Evolutionary conservation across 225 moss, liverwort and hornwort species (phyloP).

Genomic region (Polytrichum commune): DNA sequence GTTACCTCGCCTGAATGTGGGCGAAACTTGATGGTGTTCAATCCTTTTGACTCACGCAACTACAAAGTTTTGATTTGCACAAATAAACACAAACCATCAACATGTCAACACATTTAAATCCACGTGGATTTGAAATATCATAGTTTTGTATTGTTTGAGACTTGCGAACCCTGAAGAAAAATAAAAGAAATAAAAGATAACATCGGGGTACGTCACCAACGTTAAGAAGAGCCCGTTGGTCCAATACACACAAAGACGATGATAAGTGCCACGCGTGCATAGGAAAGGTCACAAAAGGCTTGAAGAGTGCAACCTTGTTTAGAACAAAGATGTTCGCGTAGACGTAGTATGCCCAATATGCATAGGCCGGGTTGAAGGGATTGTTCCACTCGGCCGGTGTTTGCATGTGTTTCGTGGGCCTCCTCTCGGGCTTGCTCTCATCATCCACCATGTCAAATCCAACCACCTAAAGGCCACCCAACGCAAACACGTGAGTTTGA

Average conservation of each 20-base stretch:
- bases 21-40: slow-evolving; percentile 80
- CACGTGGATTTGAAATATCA: too few relatives aligned
- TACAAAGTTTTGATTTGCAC: slow-evolving; percentile 7
- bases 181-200: too few relatives aligned
- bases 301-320: slow-evolving; percentile 48
- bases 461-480: slow-evolving; percentile 54
- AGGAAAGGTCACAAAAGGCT: not conserved
- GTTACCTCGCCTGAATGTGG: slow-evolving; percentile 95
- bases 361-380: slow-evolving; percentile 93
- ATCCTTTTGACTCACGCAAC: slow-evolving; percentile 81
- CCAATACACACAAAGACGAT: too few relatives aligned
- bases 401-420: slow-evolving; percentile 97
- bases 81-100: too few relatives aligned
- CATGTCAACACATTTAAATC: too few relatives aligned
- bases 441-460: slow-evolving; percentile 99
- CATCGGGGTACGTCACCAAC: too few relatives aligned
- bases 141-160: too few relatives aligned
- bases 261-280: too few relatives aligned
- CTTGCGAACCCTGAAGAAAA: too few relatives aligned
- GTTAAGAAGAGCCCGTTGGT: too few relatives aligned
- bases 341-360: slow-evolving; percentile 97
- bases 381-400: slow-evolving; percentile 90
- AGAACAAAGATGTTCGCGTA: slow-evolving; percentile 84
- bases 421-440: slow-evolving; percentile 95
- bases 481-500: too few relatives aligned